A percentile compares a stretch with the other conserved stretches of the same genome.
Evolutionary conservation across 192 early-diverging fungal genomes (phyloP).

Genomic region (Backusella luteola): DNA sequence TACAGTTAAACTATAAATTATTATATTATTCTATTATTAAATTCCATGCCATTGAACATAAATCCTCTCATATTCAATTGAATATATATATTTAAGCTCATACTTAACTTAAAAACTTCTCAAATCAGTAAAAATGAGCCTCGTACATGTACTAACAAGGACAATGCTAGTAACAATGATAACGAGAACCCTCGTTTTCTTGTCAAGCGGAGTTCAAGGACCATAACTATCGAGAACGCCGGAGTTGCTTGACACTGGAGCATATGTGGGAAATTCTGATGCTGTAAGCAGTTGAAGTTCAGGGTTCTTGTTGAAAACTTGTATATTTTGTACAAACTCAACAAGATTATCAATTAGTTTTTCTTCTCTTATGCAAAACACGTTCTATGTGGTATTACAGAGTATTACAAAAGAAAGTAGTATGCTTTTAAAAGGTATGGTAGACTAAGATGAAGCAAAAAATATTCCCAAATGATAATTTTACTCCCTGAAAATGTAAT

Average conservation of each 20-base stretch:
- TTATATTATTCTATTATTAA: too few species aligned
- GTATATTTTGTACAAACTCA: background rate
- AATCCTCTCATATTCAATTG: too few species aligned
- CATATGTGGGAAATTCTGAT: background rate
- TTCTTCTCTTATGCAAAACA: too few species aligned
- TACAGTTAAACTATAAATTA: too few species aligned
- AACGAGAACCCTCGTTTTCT: background rate
- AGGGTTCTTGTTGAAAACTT: background rate
- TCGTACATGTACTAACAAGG: background rate
- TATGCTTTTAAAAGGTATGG: too few species aligned
- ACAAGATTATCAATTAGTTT: background rate
- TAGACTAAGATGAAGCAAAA: too few species aligned
- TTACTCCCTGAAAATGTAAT: too few species aligned
- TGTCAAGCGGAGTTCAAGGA: background rate
- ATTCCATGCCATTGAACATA: too few species aligned
- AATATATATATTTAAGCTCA: too few species aligned
- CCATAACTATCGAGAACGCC: background rate
- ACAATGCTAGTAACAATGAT: background rate
- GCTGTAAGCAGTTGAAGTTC: background rate
- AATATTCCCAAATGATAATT: too few species aligned
- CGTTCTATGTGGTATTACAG: too few species aligned
- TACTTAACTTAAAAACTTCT: background rate
- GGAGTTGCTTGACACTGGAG: background rate
- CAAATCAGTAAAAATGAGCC: background rate
- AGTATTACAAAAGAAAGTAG: too few species aligned